Percentiles rank a stretch among this genome's conserved stretches.
Conservation (phyloP, 345 rosid species). For the Stellera chamaejasme region DNA sequence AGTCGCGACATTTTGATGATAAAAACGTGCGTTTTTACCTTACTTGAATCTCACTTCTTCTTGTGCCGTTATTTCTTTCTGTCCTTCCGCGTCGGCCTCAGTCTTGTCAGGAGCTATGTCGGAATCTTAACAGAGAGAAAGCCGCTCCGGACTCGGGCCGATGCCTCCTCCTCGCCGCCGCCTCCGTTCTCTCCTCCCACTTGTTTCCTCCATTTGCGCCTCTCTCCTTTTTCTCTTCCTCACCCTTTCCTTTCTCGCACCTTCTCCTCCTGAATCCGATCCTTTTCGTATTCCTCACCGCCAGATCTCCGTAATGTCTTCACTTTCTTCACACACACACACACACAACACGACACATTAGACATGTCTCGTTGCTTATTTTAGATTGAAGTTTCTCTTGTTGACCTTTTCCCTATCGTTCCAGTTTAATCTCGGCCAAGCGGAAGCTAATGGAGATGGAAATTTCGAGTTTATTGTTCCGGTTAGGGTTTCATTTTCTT, state of each 20-base stretch:
- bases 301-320: constrained; percentile 26
- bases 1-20: no score
- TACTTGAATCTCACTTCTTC: no score
- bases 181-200: constrained; percentile 41
- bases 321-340: neutral
- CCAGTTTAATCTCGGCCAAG: constrained; percentile 18
- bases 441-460: constrained; percentile 15
- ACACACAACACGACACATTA: no score
- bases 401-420: constrained; percentile 1
- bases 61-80: no score
- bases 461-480: constrained; percentile 47
- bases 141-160: constrained; percentile 3
- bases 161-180: constrained; percentile 81
- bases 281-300: constrained; percentile 22
- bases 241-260: constrained; percentile 61
- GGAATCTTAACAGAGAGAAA: no score
- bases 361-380: neutral
- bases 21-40: no score
- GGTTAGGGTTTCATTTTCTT: constrained; percentile 40
- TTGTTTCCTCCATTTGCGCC: constrained; percentile 41
- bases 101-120: no score
- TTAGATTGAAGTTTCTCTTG: neutral
- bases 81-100: no score
- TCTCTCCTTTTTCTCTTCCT: constrained; percentile 59
- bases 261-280: constrained; percentile 54